Evolutionary conservation across 108 stramenopile genomes (phyloP), one percentile per base, ranked within the genome.

Genomic region (Cylindrotheca fusiformis): DNA sequence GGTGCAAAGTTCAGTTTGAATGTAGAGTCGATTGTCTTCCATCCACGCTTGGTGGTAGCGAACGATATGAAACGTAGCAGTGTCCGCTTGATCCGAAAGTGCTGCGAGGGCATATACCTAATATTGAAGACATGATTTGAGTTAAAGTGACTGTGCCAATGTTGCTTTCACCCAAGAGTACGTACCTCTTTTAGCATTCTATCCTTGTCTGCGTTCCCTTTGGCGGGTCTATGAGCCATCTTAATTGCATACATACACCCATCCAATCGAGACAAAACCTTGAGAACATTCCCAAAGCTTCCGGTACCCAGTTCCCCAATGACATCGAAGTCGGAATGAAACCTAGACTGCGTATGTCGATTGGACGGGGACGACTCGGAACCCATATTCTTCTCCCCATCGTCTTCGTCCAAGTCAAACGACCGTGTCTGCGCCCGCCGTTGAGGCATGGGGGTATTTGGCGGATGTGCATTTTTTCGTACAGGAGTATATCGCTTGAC

Each of bases 41-140:
- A 91, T 89, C 90, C 90, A 95, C 2, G 90, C 93, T 63, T 91
- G 87, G 63, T 91, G 87, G 62, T 95, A 95, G 46, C 93, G 68
- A 0, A 95, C 93, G 74, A 95, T 95, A 55, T 91, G 89, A 74
- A 86, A 86, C n/a, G 86, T 85, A 24, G 82, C 88, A 22, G 78
- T 71, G 48, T 84, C 83, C 5, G 81, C 74, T 32, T 84, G 73
- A 69, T 93, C 91, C 22, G 84, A 84, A 26, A 93, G 72, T 2
- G 86, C 88, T n/a, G 91, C 86, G 53, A 93, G 63, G 1, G 91
- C 91, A 66, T 81, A 89, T 4, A 93, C 88, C 74, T 80, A 60
- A n/a, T n/a, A n/a, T n/a, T n/a, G n/a, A n/a, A n/a, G n/a, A n/a
- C n/a, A n/a, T n/a, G n/a, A n/a, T n/a, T n/a, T n/a, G n/a, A n/a